Percentiles rank a stretch among this genome's conserved stretches.
These are phyloP conservation scores for Yamadazyma sp. DNA, from an alignment of 805 yeast species.

Conservation along the genomic window DNA sequence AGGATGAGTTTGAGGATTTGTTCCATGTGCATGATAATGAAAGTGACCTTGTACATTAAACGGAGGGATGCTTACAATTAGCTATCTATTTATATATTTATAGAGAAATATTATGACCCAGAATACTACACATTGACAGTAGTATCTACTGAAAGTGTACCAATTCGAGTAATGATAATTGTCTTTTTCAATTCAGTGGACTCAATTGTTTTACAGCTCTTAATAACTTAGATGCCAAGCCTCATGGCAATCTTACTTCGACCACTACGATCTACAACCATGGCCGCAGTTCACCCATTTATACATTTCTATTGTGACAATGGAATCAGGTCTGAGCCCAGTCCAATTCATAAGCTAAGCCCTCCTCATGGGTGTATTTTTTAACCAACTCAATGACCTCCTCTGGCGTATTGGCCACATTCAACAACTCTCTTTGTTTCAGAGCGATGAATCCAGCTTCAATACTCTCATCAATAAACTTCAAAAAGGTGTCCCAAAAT, in stretches of 20 bases:
- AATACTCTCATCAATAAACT: constrained; percentile 60
- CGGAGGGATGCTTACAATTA: neutral
- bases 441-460: constrained; percentile 65
- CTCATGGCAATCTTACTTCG: too few species aligned
- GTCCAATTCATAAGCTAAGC: constrained; percentile 61
- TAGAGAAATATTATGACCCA: too few species aligned
- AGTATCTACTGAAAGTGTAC: too few species aligned
- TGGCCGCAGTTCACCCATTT: too few species aligned
- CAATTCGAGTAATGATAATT: too few species aligned
- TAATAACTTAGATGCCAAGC: too few species aligned
- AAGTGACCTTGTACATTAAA: constrained; percentile 14
- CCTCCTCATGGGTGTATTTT: constrained; percentile 64
- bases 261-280: too few species aligned
- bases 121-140: too few species aligned
- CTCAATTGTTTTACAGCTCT: too few species aligned
- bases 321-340: constrained; percentile 44
- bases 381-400: constrained; percentile 66
- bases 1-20: constrained; percentile 44
- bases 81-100: too few species aligned
- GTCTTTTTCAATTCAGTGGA: too few species aligned
- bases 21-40: constrained; percentile 39
- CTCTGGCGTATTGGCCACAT: constrained; percentile 64
- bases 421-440: constrained; percentile 65
- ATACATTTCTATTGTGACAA: neutral
- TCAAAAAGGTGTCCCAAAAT: constrained; percentile 68